These are phyloP conservation scores for Lantana camara DNA, from an alignment of 257 asterid species.

Conservation along the genomic window DNA sequence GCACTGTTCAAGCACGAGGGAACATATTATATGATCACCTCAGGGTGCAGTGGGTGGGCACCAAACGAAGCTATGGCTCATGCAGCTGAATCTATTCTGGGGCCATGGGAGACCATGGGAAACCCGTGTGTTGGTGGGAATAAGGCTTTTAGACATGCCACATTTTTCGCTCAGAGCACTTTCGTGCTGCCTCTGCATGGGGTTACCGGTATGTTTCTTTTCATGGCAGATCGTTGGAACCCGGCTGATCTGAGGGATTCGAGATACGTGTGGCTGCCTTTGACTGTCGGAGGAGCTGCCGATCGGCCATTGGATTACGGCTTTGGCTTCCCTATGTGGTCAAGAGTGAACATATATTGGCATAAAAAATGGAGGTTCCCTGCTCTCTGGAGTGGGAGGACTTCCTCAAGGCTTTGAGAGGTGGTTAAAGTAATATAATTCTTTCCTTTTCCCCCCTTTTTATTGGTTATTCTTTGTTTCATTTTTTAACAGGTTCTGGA, in stretches of 20 bases:
- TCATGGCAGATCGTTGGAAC: slow-evolving; percentile 98
- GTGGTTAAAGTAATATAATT: slow-evolving; percentile 26
- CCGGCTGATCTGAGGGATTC: slow-evolving; percentile 92
- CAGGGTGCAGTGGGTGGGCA: slow-evolving; percentile 98
- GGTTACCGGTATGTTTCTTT: slow-evolving; percentile 58
- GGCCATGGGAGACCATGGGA: slow-evolving; percentile 93
- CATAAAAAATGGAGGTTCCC: slow-evolving; percentile 97
- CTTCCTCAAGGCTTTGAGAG: slow-evolving; percentile 29
- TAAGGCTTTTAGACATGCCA: slow-evolving; percentile 53
- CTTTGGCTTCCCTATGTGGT: slow-evolving; percentile 93
- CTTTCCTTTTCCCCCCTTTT: neutral
- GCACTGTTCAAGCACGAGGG: slow-evolving; percentile 84
- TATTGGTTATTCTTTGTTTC: slow-evolving; percentile 16
- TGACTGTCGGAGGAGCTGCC: slow-evolving; percentile 74
- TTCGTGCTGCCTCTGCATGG: slow-evolving; percentile 81
- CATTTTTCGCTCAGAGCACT: slow-evolving; percentile 87
- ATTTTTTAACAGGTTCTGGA: slow-evolving; percentile 12
- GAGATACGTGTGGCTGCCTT: slow-evolving; percentile 89
- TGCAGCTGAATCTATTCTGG: slow-evolving; percentile 92
- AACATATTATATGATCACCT: slow-evolving; percentile 93
- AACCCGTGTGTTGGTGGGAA: slow-evolving; percentile 98
- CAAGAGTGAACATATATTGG: slow-evolving; percentile 90
- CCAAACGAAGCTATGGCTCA: slow-evolving; percentile 92
- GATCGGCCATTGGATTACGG: slow-evolving; percentile 80
- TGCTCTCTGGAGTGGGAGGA: slow-evolving; percentile 39